phyloP scores from a whole-genome alignment of 139 green algal genomes.

The Zygnema circumcarinatum region DNA sequence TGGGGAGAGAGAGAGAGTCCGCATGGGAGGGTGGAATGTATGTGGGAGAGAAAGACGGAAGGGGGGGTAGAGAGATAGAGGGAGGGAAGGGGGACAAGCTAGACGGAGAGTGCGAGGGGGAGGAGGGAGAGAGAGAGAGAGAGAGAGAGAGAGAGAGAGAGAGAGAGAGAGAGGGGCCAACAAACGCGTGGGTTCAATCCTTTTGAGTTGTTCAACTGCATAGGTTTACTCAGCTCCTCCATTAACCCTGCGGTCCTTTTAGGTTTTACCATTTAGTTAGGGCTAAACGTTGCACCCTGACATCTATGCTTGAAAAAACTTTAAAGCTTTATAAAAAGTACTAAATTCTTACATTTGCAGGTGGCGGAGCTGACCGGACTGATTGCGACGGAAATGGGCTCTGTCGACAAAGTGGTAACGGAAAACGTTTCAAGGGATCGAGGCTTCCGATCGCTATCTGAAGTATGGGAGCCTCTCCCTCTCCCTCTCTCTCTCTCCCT shows the following conservation, averaged over 20 bases:
- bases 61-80: neutral
- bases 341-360: slow-evolving; percentile 14
- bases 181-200: neutral
- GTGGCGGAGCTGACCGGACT: slow-evolving; percentile 53
- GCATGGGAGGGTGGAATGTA: too few relatives aligned
- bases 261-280: too few relatives aligned
- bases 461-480: slow-evolving; percentile 1
- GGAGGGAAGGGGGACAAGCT: neutral
- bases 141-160: neutral
- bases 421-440: slow-evolving; percentile 55
- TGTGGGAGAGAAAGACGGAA: neutral
- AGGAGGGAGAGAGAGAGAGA: neutral
- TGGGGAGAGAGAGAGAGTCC: too few relatives aligned
- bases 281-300: neutral
- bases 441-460: slow-evolving; percentile 38
- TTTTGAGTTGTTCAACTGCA: too few relatives aligned
- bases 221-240: too few relatives aligned
- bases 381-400: slow-evolving; percentile 28
- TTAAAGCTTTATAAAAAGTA: neutral
- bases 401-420: slow-evolving; percentile 31
- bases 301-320: neutral
- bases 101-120: neutral
- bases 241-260: too few relatives aligned
- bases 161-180: neutral
- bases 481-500: neutral